Evolutionary conservation across 345 rosid genomes (phyloP).

Genomic region (Moringa oleifera): DNA sequence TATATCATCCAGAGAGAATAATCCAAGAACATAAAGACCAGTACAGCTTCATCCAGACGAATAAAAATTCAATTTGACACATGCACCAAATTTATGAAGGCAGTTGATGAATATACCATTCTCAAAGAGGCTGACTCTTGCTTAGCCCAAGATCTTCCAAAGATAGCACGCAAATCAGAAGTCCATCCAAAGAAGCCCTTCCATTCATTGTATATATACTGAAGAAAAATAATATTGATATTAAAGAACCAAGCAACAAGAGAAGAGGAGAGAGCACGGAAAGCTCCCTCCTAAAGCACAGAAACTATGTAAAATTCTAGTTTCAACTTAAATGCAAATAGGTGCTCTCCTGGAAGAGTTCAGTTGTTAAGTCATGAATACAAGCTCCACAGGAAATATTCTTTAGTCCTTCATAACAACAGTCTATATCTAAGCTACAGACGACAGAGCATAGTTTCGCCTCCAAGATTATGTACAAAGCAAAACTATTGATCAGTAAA

Average conservation of each 20-base stretch:
- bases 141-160: constrained; percentile 67
- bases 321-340: too few relatives aligned
- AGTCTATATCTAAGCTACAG: too few relatives aligned
- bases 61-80: neutral
- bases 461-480: too few relatives aligned
- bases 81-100: neutral
- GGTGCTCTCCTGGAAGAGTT: too few relatives aligned
- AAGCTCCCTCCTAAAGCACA: too few relatives aligned
- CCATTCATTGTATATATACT: constrained; percentile 91
- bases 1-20: neutral
- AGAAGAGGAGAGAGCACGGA: too few relatives aligned
- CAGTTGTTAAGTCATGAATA: too few relatives aligned
- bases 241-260: neutral
- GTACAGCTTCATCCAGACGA: neutral
- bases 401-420: too few relatives aligned
- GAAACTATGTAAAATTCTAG: too few relatives aligned
- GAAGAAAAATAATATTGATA: neutral
- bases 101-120: constrained; percentile 34
- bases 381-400: too few relatives aligned
- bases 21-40: neutral
- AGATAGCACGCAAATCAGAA: constrained; percentile 51
- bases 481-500: too few relatives aligned
- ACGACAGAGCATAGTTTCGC: too few relatives aligned
- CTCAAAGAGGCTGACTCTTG: constrained; percentile 52
- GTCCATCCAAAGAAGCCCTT: constrained; percentile 72